These are phyloP conservation scores for Teratosphaeria zuluensis DNA, from an alignment of 2,329 filamentous ascomycete genomes.

Conservation along the genomic window DNA sequence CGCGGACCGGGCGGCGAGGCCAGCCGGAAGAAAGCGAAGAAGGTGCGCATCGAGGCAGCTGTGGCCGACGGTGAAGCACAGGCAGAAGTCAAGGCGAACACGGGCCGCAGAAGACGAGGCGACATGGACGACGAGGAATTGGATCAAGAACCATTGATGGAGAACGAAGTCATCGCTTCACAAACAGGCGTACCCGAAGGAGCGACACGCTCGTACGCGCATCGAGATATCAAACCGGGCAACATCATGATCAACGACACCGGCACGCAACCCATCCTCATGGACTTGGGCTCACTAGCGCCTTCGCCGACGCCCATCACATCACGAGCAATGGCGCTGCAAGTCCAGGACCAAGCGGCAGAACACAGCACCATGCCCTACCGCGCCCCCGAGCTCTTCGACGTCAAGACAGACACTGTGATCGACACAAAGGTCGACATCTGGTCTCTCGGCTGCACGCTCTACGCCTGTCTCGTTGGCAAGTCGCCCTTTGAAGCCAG, in stretches of 20 bases:
- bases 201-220: conserved; percentile 71
- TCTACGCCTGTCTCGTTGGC: conserved; percentile 91
- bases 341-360: conserved; percentile 86
- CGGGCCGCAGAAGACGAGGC: conserved; percentile 29
- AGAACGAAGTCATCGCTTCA: conserved; percentile 58
- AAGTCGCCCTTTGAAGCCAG: conserved; percentile 96
- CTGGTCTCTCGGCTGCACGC: conserved; percentile 94
- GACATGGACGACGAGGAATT: conserved; percentile 59
- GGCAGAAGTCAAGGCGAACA: conserved; percentile 39
- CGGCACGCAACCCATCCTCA: conserved; percentile 79
- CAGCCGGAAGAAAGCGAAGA: conserved; percentile 45
- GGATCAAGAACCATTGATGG: conserved; percentile 74
- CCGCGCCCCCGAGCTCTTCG: conserved; percentile 92
- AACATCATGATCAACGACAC: conserved; percentile 98
- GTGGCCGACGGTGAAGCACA: conserved; percentile 41
- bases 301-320: conserved; percentile 83
- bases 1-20: conserved; percentile 42
- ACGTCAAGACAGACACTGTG: conserved; percentile 84
- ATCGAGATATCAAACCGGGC: conserved; percentile 94
- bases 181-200: conserved; percentile 61
- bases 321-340: conserved; percentile 78
- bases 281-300: conserved; percentile 91
- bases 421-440: conserved; percentile 97
- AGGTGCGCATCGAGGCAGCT: conserved; percentile 46
- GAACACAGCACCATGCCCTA: conserved; percentile 99